Percentiles rank a stretch among this genome's conserved stretches.
phyloP scores from a whole-genome alignment of 1,284 basidiomycete species.

The Puccinia brachypodii region DNA sequence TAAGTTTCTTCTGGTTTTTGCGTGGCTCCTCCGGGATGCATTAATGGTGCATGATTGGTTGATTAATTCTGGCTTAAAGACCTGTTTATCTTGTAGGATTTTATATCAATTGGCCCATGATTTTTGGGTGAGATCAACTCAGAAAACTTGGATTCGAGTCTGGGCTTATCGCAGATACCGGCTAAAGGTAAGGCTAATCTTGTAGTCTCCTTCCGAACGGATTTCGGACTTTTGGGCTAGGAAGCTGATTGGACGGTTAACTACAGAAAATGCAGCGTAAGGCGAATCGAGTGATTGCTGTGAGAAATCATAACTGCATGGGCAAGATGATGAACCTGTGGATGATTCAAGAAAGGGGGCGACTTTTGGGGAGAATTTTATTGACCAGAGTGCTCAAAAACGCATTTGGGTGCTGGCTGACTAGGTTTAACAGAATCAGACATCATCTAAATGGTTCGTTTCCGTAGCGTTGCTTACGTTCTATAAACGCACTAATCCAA shows the following conservation, averaged over 20 bases:
- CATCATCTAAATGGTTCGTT: conserved; percentile 1
- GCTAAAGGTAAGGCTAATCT: background rate
- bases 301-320: conserved; percentile 28
- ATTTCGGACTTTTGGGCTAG: background rate
- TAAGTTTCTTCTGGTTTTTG: background rate
- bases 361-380: conserved; percentile 11
- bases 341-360: conserved; percentile 28
- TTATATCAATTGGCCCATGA: conserved; percentile 5
- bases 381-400: conserved; percentile 12
- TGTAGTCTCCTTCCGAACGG: background rate
- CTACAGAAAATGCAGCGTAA: conserved; percentile 18
- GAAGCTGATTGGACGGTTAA: background rate
- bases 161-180: conserved; percentile 13
- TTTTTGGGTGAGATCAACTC: conserved; percentile 1
- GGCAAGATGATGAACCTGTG: conserved; percentile 32
- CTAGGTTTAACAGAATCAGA: conserved; percentile 4
- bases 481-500: background rate
- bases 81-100: conserved; percentile 24
- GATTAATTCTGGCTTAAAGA: conserved; percentile 30
- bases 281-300: conserved; percentile 25
- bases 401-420: background rate
- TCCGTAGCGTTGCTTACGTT: background rate
- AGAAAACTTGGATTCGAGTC: background rate
- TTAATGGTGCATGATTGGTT: conserved; percentile 7
- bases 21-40: background rate